Base-by-base conservation (phyloP, 371 early-diverging fungal genomes). In the Lichtheimia ornata region DNA sequence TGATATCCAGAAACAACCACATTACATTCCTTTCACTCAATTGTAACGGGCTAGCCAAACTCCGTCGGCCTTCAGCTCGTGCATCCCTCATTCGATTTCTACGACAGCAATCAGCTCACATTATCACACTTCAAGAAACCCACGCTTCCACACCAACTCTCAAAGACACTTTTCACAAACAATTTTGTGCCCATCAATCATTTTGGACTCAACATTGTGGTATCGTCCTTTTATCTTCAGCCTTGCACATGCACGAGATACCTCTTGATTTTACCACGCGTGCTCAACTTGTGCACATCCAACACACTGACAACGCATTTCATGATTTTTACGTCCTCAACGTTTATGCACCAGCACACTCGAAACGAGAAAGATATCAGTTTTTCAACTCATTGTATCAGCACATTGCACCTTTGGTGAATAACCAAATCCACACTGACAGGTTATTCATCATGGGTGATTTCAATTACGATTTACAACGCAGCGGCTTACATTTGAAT, bases 101-200 rank as follows among this genome's bases (percentile, higher is more conserved):
- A n/a, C n/a, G n/a, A n/a, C n/a, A n/a, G n/a, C n/a, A n/a, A n/a
- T n/a, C n/a, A n/a, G n/a, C 43, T 42, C 11, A 54, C 18, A 30
- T 54, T 18, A 54, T 54, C 54, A 54, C 54, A n/a, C 17, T 59
- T 2, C 59, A 59, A 40, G 59, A 59, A 40, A 59, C 59, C 5
- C 59, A 59, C 40, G 49, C 41, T n/a, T 11, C 28, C 18, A 20
- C 50, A 4, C 17, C 25, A 24, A 12, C 7, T 27, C 11, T 35
- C 11, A 24, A 20, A 6, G 13, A 50, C 7, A 50, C 2, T 17
- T 50, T 50, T n/a, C 11, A 30, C 35, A 22, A 7, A 14, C 27
- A 35, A 17, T 40, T 50, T 17, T 2, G 40, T 35, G 40, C 50
- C 13, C 51, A 50, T 6, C 43, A 28, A 14, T 35, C 59, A 2